Base-by-base conservation (phyloP, 1,284 basidiomycete genomes). In the Tremellales sp. region DNA sequence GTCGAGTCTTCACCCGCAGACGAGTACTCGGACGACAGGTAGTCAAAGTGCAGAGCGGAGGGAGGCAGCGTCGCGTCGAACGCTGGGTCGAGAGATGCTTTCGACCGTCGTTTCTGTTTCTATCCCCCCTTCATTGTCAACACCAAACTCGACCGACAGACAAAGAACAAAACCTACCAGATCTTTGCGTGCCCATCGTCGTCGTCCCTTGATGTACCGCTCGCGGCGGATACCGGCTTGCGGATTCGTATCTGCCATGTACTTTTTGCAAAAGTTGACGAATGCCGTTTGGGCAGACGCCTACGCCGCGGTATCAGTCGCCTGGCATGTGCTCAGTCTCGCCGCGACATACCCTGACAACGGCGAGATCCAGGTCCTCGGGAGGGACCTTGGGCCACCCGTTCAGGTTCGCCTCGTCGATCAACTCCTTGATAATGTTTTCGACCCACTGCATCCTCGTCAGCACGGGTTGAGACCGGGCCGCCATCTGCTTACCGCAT, bases 151-250 rank as follows among this genome's bases (percentile, higher is more conserved):
- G 6, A 21, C 4, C 19, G 12, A 38, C 35, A n/a, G 21, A 34
- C 13, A 14, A 28, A 22, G 14, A 33, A 34, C 35, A 21, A 8
- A 4, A 55, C 68, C 51, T 25, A 68, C 71, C 36, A 68, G 48
- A 46, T 73, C 71, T 48, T 73, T 73, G 10, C 71, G 46, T 5
- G 69, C 71, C 71, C 71, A 73, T n/a, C 71, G 58, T 14, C 71
- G 50, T 1, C 71, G 52, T 19, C 59, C 59, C 56, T 71, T 72
- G 13, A 63, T 57, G 39, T 70, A 67, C 29, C 57, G 48, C 14
- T 64, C 65, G 46, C 61, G 61, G 37, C 60, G 58, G 45, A 57
- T 57, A 1, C 53, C 61, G 14, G 56, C 54, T 18, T 53, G 50
- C 5, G 62, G 61, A 42, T 70, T 59, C 22, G 57, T 66, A 31